Conservation (phyloP, 2,329 filamentous ascomycete species). For the Colletotrichum gigasporum region DNA sequence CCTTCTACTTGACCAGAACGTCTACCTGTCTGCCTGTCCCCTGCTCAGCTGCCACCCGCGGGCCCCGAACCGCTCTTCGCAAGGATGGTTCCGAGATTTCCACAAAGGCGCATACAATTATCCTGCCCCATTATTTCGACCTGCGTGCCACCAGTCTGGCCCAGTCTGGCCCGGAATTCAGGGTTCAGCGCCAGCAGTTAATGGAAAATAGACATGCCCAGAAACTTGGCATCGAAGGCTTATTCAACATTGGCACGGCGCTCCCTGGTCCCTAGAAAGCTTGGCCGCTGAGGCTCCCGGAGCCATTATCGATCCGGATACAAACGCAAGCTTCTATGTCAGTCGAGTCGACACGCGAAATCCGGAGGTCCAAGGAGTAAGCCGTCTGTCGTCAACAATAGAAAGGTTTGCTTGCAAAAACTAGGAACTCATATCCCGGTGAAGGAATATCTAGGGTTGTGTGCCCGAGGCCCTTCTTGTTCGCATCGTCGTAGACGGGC, state of each 20-base stretch:
- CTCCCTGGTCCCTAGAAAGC: neutral
- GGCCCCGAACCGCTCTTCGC: neutral
- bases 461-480: too few species aligned
- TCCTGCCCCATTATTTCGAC: too few species aligned
- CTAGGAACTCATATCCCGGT: too few species aligned
- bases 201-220: neutral
- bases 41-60: neutral
- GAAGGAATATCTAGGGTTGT: too few species aligned
- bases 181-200: neutral
- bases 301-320: neutral
- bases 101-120: too few species aligned
- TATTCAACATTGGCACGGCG: neutral
- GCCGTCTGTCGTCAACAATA: too few species aligned
- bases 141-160: neutral
- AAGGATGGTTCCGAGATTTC: neutral
- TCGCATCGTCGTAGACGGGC: too few species aligned
- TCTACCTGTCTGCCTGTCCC: too few species aligned
- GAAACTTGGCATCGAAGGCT: conserved; percentile 6
- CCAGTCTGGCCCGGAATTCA: neutral
- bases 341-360: too few species aligned
- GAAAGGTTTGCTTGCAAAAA: too few species aligned
- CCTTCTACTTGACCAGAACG: too few species aligned
- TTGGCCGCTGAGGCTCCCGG: neutral
- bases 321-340: neutral
- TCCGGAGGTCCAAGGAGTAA: too few species aligned